Evolutionary conservation across 768 basidiomycete species (phyloP), one percentile per base, ranked within the genome.

Genomic region (Hygrocybe punicea): DNA sequence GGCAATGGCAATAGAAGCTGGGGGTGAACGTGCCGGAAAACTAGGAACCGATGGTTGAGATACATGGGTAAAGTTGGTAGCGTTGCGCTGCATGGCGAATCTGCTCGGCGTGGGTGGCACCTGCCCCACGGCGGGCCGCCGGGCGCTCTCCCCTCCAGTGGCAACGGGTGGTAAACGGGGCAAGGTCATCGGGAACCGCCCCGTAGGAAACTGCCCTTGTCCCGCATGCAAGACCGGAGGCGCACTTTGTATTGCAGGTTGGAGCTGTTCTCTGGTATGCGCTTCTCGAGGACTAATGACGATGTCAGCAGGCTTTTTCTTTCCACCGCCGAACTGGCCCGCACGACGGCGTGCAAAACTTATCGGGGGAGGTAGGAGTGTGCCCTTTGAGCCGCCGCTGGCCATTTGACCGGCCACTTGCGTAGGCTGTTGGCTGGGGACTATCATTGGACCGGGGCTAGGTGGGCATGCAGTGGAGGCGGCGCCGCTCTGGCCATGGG

Each of bases 251-350:
- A 91, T 86, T 48, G 80, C 78, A 21, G 87, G 86, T 54, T 80
- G 81, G 39, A 85, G 72, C 55, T 81, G 81, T 57, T 84, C 84
- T 23, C 73, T 68, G 13, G 75, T 74, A 29, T 81, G 78, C 4
- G 75, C 66, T 58, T 85, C 85, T 52, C 85, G 76, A 9, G 88
- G 87, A 61, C 83, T 86, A 75, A 91, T 89, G 59, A 89, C 64
- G 59, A 90, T 87, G 64, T 91, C 89, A 2, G 89, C 87, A 0
- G 89, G 89, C 69, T 89, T 91, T 71, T 78, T 87, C 67, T 81
- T 83, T 46, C 76, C 78, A 1, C 60, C 60, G n/a, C 84, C 83
- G 11, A 84, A 61, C 56, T 84, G 84, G 24, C 81, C 82, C 9
- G 87, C 85, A 46, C 88, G 83, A 53, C 89, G 87, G 36, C 83